Base-by-base conservation (phyloP, 2,329 filamentous ascomycete species). In the Trichoderma sp. region DNA sequence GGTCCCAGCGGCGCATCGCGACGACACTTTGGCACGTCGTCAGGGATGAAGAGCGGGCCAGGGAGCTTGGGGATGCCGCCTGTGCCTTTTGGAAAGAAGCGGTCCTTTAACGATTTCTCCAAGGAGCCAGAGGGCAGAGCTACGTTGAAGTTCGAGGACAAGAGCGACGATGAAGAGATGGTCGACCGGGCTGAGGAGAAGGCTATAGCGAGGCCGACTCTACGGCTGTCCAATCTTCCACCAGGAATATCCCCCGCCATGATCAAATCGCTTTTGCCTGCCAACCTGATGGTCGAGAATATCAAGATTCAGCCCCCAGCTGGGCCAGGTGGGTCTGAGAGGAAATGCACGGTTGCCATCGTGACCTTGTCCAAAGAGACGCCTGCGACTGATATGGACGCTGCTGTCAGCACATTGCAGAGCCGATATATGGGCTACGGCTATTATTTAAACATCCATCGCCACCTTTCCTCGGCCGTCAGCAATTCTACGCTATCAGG, bases 401-500 rank as follows among this genome's bases (percentile, higher is more conserved):
- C 87, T 4, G 87, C 90, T 0, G 92, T 97, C 63, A 94, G 89
- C 75, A 80, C 86, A 4, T 80, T 97, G 35, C 92, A 96, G 75
- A 93, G 95, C 71, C 88, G 86, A 71, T 97, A 97, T 76, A 82
- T 97, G 17, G 94, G 94, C 17, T 93, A 88, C 76, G 94, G 94
- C 5, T 93, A 90, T 80, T 90, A 94, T 77, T 83, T 97, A 2
- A 90, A 87, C 7, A 84, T 97, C 53, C 92, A 94, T 69, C 85
- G 93, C 10, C 92, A 96, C 79, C 84, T 97, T 4, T 96, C 93
- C 0, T 96, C 93, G 3, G 89, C 90, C 4, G 81, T 85, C n/a
- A 77, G 84, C 27, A 82, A 84, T 6, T 79, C 84, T 1, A 72
- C 76, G 1, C 63, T 76, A 3, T 69, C 76, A 4, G 74, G 67